Conservation (phyloP, 768 basidiomycete genomes). For the Rossbeevera mucosa region DNA sequence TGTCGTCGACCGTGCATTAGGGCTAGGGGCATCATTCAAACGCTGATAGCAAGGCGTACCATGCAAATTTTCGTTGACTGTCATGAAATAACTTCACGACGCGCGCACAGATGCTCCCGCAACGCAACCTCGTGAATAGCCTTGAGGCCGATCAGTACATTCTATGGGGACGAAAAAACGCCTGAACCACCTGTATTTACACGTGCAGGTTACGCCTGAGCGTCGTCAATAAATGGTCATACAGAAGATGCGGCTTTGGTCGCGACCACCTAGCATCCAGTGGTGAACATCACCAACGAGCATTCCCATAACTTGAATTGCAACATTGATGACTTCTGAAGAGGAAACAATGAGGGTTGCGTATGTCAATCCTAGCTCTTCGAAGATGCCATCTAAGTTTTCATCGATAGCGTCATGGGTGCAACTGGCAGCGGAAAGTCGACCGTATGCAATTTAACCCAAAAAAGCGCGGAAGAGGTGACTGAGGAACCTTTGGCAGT, state of each 20-base stretch:
- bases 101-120: background rate
- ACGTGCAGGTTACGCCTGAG: background rate
- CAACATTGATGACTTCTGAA: constrained; percentile 6
- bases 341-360: constrained; percentile 16
- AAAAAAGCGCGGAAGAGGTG: background rate
- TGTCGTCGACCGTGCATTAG: background rate
- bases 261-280: background rate
- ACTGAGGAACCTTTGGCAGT: constrained; percentile 8
- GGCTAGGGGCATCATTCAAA: background rate
- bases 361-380: constrained; percentile 8
- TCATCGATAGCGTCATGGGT: constrained; percentile 18
- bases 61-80: background rate
- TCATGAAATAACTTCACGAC: background rate
- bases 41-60: background rate
- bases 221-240: constrained; percentile 1
- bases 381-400: background rate
- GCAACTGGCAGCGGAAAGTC: constrained; percentile 24
- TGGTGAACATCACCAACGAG: background rate
- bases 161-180: background rate
- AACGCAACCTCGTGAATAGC: constrained; percentile 11
- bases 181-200: background rate
- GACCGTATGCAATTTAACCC: constrained; percentile 10
- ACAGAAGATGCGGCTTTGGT: background rate
- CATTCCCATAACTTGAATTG: background rate
- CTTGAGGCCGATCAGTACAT: constrained; percentile 7